Conservation (phyloP, 441 rosid genomes). For the Aquilaria agallochum region DNA sequence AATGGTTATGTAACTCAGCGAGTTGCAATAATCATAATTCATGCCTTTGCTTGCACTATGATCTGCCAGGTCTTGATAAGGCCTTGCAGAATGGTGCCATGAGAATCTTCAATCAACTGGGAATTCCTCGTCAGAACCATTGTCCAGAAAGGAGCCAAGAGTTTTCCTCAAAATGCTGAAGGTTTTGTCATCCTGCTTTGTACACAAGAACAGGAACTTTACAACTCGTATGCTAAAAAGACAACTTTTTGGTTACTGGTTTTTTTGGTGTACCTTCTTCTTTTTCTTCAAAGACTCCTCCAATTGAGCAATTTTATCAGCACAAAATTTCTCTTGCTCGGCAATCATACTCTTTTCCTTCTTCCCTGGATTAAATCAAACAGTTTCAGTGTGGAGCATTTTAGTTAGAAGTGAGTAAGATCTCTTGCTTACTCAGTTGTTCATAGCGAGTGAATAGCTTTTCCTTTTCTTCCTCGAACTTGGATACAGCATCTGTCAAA, state of each 20-base stretch:
- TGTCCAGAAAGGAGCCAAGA: constrained; percentile 65
- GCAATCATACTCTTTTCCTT: constrained; percentile 65
- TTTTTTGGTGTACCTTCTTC: constrained; percentile 41
- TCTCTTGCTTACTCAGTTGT: constrained; percentile 58
- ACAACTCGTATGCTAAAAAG: not conserved
- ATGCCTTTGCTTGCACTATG: too few species aligned
- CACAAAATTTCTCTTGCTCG: constrained; percentile 59
- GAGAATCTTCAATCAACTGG: constrained; percentile 52
- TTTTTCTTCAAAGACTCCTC: constrained; percentile 73
- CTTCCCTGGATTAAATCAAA: constrained; percentile 50
- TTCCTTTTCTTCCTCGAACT: constrained; percentile 78
- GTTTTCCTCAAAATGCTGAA: constrained; percentile 82
- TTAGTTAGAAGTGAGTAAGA: constrained; percentile 8
- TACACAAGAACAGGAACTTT: not conserved
- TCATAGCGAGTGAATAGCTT: constrained; percentile 66
- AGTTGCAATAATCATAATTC: too few species aligned
- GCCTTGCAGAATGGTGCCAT: too few species aligned
- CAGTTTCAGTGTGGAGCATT: constrained; percentile 13
- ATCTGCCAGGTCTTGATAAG: too few species aligned
- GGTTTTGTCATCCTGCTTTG: constrained; percentile 65
- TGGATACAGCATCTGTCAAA: constrained; percentile 57
- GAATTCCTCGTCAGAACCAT: constrained; percentile 79
- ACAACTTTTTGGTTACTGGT: not conserved
- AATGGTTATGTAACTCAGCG: too few species aligned
- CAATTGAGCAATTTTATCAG: constrained; percentile 57